Evolutionary conservation across 768 basidiomycete genomes (phyloP).

Genomic region (Agaricus sinodeliciosus): DNA sequence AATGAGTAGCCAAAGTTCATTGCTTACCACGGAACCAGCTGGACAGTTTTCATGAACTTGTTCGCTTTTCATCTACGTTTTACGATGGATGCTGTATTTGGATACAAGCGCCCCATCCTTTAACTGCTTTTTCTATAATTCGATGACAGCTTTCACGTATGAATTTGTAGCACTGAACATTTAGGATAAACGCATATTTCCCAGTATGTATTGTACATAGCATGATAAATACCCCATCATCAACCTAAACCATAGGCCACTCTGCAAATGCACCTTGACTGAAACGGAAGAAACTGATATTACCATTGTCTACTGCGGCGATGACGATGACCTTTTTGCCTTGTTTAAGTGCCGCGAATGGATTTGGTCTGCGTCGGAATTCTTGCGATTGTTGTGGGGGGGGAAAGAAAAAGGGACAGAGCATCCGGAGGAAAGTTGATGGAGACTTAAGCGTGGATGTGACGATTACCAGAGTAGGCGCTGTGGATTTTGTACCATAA

Average conservation of each 20-base stretch:
- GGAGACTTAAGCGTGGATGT: not conserved
- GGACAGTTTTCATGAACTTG: not conserved
- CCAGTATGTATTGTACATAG: not conserved
- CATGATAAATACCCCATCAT: too few species aligned
- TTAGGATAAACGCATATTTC: not conserved
- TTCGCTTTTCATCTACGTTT: not conserved
- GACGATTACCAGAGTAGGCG: not conserved
- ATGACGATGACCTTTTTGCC: conserved; percentile 82
- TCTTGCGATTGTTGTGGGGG: conserved; percentile 13
- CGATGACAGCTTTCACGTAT: not conserved
- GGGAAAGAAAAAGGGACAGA: conserved; percentile 21
- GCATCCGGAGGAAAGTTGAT: conserved; percentile 5
- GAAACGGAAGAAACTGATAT: conserved; percentile 83
- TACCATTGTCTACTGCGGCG: conserved; percentile 85
- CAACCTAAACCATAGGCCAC: conserved; percentile 53
- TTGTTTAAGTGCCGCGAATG: conserved; percentile 74
- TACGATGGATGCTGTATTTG: not conserved
- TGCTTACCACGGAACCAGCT: not conserved
- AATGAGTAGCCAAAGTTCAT: not conserved
- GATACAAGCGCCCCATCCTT: not conserved
- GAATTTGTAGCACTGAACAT: not conserved
- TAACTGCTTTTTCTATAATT: not conserved
- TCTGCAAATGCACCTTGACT: conserved; percentile 81
- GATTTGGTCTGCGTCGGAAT: conserved; percentile 45
- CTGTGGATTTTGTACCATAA: conserved; percentile 9